Conservation (phyloP, 2,329 filamentous ascomycete genomes). For the Pseudogymnoascus sp. region DNA sequence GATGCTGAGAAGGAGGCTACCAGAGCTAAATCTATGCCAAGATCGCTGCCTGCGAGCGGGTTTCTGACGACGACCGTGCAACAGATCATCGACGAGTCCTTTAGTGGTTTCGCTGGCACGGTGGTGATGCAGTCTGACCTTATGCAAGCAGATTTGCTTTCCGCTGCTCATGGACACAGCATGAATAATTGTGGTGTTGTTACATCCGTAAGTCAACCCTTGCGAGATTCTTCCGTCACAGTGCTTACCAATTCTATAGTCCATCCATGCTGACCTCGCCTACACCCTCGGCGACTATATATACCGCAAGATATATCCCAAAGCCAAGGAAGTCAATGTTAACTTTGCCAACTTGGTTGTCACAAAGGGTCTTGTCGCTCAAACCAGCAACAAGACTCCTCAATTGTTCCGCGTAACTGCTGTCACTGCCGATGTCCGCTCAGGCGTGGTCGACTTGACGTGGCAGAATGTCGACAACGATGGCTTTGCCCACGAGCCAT, state of each 20-base stretch:
- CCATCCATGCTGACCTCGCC: conserved; percentile 53
- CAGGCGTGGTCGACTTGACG: conserved; percentile 3
- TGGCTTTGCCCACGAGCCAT: conserved; percentile 25
- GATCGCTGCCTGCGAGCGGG: conserved; percentile 17
- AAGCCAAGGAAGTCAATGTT: conserved; percentile 28
- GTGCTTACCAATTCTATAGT: conserved; percentile 36
- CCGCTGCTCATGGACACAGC: conserved; percentile 46
- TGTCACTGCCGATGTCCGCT: conserved; percentile 15
- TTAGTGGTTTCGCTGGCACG: conserved; percentile 41
- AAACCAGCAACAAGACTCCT: conserved; percentile 24
- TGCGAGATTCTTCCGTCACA: background rate
- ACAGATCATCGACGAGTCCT: conserved; percentile 43
- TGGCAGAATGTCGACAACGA: conserved; percentile 32
- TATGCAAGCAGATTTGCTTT: conserved; percentile 43
- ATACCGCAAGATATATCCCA: conserved; percentile 35
- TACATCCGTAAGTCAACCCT: conserved; percentile 34
- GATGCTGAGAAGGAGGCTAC: conserved; percentile 40
- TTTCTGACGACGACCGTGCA: conserved; percentile 40
- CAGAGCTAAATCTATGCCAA: background rate
- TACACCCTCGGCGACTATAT: conserved; percentile 50
- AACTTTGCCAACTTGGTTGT: conserved; percentile 35
- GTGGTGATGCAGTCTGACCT: conserved; percentile 46
- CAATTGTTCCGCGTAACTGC: conserved; percentile 23
- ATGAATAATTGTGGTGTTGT: conserved; percentile 44
- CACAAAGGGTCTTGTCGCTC: conserved; percentile 28